phyloP scores from a whole-genome alignment of 2,329 filamentous ascomycete genomes.

The Lasiodiplodia sp. region DNA sequence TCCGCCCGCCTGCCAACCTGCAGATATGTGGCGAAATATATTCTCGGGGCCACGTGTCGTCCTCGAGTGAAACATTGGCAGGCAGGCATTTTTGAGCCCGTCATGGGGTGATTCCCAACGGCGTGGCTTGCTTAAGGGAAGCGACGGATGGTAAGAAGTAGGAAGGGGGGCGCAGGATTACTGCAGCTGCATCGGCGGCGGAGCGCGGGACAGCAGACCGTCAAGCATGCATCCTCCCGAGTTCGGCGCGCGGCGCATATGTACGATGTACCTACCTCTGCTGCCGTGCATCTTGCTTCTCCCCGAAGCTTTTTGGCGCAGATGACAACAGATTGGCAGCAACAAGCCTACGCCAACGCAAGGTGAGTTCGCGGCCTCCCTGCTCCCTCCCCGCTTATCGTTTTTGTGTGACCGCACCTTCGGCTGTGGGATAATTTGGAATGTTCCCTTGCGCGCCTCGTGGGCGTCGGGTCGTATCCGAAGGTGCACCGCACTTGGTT shows the following conservation, averaged over 20 bases:
- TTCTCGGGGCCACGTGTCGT: constrained; percentile 17
- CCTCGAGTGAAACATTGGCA: constrained; percentile 10
- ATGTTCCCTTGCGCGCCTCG: constrained; percentile 21
- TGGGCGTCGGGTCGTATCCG: constrained; percentile 11
- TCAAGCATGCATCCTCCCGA: constrained; percentile 13
- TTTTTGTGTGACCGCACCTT: constrained; percentile 10
- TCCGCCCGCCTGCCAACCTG: constrained; percentile 1
- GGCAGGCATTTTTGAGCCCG: not conserved
- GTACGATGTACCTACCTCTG: constrained; percentile 18
- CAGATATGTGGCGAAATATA: constrained; percentile 11
- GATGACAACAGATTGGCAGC: constrained; percentile 2
- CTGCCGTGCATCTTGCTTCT: constrained; percentile 5
- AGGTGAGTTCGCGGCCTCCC: constrained; percentile 1
- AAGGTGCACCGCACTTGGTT: not conserved
- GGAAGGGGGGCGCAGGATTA: constrained; percentile 8
- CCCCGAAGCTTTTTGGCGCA: not conserved
- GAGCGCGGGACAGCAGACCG: constrained; percentile 12
- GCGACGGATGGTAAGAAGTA: constrained; percentile 3
- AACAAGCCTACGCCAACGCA: constrained; percentile 1
- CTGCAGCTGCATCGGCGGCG: constrained; percentile 4
- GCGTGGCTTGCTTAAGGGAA: constrained; percentile 11
- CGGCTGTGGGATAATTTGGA: not conserved
- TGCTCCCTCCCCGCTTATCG: constrained; percentile 9
- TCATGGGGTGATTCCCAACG: constrained; percentile 10
- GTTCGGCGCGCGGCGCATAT: constrained; percentile 13